phyloP scores from a whole-genome alignment of 768 basidiomycete genomes.

The Piloderma croceum region DNA sequence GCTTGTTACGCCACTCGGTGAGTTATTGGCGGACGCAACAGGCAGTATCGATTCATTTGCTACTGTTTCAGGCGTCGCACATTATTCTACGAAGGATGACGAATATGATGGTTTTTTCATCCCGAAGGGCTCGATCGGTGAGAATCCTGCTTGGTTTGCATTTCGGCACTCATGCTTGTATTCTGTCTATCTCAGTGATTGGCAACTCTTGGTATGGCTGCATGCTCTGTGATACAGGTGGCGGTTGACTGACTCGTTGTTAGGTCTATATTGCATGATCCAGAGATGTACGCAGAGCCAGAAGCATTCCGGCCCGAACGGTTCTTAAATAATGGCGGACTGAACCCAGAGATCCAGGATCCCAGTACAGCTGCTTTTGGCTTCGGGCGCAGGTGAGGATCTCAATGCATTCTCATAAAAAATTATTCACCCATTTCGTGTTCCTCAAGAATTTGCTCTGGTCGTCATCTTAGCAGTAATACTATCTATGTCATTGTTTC shows the following conservation, averaged over 20 bases:
- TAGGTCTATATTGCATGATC: constrained; percentile 27
- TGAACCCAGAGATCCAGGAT: constrained; percentile 25
- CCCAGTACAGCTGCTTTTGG: constrained; percentile 30
- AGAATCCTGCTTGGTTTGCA: constrained; percentile 20
- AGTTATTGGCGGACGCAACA: background rate
- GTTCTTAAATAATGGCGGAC: constrained; percentile 12
- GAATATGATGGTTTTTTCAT: constrained; percentile 29
- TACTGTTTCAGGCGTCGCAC: constrained; percentile 7
- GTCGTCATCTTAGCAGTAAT: constrained; percentile 24
- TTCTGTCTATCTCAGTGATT: background rate
- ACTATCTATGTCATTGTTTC: constrained; percentile 20
- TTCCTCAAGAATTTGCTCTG: constrained; percentile 13
- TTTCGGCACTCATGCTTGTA: constrained; percentile 5
- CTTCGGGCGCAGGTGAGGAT: constrained; percentile 27
- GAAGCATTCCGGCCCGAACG: constrained; percentile 17
- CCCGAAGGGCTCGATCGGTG: constrained; percentile 25
- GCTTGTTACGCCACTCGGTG: constrained; percentile 11
- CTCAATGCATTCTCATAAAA: background rate
- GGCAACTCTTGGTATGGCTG: background rate
- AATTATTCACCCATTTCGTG: constrained; percentile 1
- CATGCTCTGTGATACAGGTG: background rate
- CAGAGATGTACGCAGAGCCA: constrained; percentile 22
- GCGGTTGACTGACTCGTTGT: background rate
- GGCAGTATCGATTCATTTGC: background rate
- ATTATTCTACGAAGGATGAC: constrained; percentile 25